Base-by-base conservation (phyloP, 2,329 filamentous ascomycete species). In the Talaromyces atroroseus region DNA sequence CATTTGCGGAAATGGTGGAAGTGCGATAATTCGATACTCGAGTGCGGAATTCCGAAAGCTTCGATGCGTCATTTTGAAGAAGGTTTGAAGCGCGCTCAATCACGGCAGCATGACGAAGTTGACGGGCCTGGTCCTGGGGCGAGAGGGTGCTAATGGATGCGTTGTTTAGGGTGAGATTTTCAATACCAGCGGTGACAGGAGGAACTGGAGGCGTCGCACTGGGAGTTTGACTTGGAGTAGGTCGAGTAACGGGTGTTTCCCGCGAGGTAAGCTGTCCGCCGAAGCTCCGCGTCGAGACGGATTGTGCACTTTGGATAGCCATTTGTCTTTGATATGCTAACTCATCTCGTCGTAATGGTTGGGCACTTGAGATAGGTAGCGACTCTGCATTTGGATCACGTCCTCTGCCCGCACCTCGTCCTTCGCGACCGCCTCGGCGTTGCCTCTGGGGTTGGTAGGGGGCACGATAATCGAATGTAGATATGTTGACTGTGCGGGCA, bases 251-350 rank as follows among this genome's bases (percentile, higher is more conserved):
- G 56, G 59, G 72, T 6, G 74, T 66, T 45, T 80, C 71, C 52
- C 72, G 67, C 20, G 80, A 70, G n/a, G 87, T 89, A 51, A 96
- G 80, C 64, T 90, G 87, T 6, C 91, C 90, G 45, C 92, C 91
- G 75, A 96, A 96, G 2, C 85, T 90, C 45, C 91, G 83, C 46
- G 83, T 86, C 0, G 89, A 84, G 0, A 90, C 82, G 0, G 90
- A 90, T 66, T 95, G 90, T 0, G 90, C 87, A 50, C 86, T 92
- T 64, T 95, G 91, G 50, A 97, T 90, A 42, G 91, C 92, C 79
- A 95, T 85, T 66, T 95, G 90, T 51, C 94, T 82, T 67, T 97
- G 92, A 70, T 90, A 95, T 2, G 94, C 92, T 53, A 96, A 76
- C 71, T 97, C 90, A 61, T 95, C 94, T 67, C 94, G 80, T 49